A percentile compares a stretch with the other conserved stretches of the same genome.
Evolutionary conservation across 73 alveolate genomes (phyloP).

Genomic region (Durusdinium trenchii): DNA sequence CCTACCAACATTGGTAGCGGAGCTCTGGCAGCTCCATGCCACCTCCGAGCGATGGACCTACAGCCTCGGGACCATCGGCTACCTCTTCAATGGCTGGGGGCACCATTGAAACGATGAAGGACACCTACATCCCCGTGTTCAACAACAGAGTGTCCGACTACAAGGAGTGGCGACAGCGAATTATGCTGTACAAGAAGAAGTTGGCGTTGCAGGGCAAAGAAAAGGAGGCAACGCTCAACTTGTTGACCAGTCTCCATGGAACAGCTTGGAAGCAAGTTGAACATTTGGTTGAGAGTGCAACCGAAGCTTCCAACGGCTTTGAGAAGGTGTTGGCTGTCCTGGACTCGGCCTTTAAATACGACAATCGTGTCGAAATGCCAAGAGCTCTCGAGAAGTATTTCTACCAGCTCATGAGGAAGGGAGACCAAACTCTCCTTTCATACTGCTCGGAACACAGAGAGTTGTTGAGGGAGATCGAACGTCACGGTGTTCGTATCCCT

Average conservation of each 20-base stretch:
- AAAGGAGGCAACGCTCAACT: slow-evolving; percentile 14
- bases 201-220: neutral
- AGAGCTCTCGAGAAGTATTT: no score
- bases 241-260: neutral
- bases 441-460: no score
- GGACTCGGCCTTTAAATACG: neutral
- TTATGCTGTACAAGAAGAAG: neutral
- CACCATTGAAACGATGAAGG: neutral
- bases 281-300: neutral
- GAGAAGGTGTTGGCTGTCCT: neutral
- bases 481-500: no score
- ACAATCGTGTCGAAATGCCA: neutral
- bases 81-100: no score
- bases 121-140: slow-evolving; percentile 21
- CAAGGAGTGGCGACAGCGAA: slow-evolving; percentile 4
- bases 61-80: no score
- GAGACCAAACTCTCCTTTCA: no score
- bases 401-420: no score
- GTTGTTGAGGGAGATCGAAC: no score
- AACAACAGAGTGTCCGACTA: neutral
- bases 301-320: neutral
- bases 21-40: no score
- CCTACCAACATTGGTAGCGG: no score
- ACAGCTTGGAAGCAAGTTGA: slow-evolving; percentile 7
- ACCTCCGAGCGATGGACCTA: no score